phyloP scores from a whole-genome alignment of 495 filamentous ascomycete species.

The Wilcoxina mikolae region DNA sequence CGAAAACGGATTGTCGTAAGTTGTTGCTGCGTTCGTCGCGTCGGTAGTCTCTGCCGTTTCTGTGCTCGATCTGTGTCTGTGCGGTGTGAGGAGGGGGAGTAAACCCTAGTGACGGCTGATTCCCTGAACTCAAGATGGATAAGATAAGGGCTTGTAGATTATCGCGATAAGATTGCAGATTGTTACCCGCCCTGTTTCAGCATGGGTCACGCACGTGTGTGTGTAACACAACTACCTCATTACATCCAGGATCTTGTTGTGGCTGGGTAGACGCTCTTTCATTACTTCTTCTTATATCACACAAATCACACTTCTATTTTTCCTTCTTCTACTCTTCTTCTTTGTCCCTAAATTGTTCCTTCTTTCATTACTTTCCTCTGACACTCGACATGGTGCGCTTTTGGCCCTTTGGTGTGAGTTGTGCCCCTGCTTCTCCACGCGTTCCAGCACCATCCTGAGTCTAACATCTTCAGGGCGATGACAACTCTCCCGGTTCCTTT shows the following conservation, averaged over 20 bases:
- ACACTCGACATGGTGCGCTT: slow-evolving; percentile 53
- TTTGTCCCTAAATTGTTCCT: background rate
- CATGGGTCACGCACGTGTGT: too few relatives aligned
- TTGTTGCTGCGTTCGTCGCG: background rate
- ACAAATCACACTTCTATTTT: background rate
- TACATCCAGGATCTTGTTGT: too few relatives aligned
- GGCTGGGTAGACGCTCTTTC: too few relatives aligned
- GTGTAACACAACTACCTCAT: too few relatives aligned
- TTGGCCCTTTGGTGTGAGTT: slow-evolving; percentile 56
- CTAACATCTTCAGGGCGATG: slow-evolving; percentile 45
- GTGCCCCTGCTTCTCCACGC: background rate
- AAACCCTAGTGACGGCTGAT: background rate
- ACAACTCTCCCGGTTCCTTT: slow-evolving; percentile 77
- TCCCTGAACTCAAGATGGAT: background rate
- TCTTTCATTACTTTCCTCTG: slow-evolving; percentile 1
- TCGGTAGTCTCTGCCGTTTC: background rate
- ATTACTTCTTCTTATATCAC: background rate
- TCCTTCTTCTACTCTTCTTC: slow-evolving; percentile 8
- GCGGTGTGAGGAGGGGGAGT: background rate
- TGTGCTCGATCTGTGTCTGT: background rate
- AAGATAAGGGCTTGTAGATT: background rate
- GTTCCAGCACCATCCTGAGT: background rate
- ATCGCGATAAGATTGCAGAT: too few relatives aligned
- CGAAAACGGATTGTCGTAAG: background rate
- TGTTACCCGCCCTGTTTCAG: too few relatives aligned